phyloP scores from a whole-genome alignment of 1,284 basidiomycete genomes.

The Amylostereum areolatum region DNA sequence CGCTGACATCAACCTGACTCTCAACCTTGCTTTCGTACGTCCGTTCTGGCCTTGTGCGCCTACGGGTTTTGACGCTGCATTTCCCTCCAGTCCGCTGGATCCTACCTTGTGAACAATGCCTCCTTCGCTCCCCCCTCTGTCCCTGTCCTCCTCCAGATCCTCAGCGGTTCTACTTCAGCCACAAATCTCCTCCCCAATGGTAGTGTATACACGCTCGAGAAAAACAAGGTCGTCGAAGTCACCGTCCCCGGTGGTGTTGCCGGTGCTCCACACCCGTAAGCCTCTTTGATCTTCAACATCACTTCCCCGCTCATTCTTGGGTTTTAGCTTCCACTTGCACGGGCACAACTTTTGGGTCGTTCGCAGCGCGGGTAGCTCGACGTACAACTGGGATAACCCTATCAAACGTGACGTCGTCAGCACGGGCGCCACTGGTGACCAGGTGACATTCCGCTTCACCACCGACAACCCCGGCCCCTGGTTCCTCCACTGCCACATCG shows the following conservation, averaged over 20 bases:
- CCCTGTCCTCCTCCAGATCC: slow-evolving; percentile 1
- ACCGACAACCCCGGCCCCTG: slow-evolving; percentile 21
- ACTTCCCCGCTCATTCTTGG: background rate
- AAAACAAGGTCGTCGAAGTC: background rate
- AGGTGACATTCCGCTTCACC: slow-evolving; percentile 22
- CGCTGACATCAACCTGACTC: slow-evolving; percentile 10
- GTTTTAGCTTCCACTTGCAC: background rate
- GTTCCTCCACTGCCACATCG: slow-evolving; percentile 24
- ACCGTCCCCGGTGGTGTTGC: background rate
- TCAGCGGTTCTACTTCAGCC: background rate
- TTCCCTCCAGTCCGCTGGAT: slow-evolving; percentile 21
- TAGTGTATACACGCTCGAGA: background rate
- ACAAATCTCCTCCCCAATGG: background rate
- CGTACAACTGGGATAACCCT: slow-evolving; percentile 34
- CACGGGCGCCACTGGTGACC: slow-evolving; percentile 14
- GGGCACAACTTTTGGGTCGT: slow-evolving; percentile 25
- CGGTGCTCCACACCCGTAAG: slow-evolving; percentile 9
- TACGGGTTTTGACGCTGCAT: background rate
- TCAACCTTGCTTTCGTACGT: slow-evolving; percentile 4
- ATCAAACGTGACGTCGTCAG: slow-evolving; percentile 19
- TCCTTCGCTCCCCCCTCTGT: background rate
- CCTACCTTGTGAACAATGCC: background rate
- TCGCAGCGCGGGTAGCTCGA: slow-evolving; percentile 17
- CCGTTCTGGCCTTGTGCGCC: background rate
- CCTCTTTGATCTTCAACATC: background rate